phyloP scores from a whole-genome alignment of 176 grass and related monocot genomes.

The Oryza glumipatula region DNA sequence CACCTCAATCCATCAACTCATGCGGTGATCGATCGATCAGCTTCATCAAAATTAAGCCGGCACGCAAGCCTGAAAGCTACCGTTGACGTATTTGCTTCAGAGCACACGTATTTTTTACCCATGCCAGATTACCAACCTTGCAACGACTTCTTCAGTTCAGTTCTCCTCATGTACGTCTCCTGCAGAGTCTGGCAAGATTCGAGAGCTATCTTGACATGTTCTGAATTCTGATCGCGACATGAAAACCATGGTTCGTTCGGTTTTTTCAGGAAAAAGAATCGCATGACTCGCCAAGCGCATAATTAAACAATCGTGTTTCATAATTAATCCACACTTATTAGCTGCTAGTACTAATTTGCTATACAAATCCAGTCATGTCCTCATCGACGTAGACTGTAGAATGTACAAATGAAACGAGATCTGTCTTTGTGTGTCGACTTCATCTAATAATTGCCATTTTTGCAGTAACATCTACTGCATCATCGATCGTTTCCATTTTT shows the following conservation, averaged over 20 bases:
- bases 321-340: background rate
- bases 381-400: background rate
- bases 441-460: background rate
- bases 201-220: background rate
- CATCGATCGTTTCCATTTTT: background rate
- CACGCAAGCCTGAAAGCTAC: slow-evolving; percentile 43
- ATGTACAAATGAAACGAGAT: background rate
- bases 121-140: background rate
- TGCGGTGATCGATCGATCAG: background rate
- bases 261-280: background rate
- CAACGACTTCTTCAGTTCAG: slow-evolving; percentile 10
- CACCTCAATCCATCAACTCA: background rate
- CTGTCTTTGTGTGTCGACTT: background rate
- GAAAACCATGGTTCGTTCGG: background rate
- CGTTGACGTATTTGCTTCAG: background rate
- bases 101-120: background rate
- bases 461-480: background rate
- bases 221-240: slow-evolving; percentile 30
- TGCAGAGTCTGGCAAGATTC: background rate
- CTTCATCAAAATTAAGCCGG: background rate
- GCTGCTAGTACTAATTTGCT: background rate
- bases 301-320: background rate
- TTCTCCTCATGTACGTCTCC: background rate
- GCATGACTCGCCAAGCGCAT: background rate
- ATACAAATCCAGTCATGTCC: slow-evolving; percentile 3